These are phyloP conservation scores for Calophaca sinica DNA, from an alignment of 306 rosid genomes.

Conservation along the genomic window DNA sequence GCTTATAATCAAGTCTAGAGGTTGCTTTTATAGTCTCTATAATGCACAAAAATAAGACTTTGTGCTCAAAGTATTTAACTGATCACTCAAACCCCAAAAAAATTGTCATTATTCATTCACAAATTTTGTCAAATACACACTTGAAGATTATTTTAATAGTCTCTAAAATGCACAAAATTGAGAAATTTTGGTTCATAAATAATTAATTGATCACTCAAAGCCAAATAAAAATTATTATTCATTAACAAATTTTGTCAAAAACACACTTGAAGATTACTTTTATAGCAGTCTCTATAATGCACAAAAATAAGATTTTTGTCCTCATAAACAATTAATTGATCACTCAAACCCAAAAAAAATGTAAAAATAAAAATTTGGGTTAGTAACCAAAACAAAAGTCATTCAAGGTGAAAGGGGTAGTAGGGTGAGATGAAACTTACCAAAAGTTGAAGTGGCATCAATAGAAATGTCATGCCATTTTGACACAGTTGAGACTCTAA, in stretches of 20 bases:
- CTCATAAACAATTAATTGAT: not conserved
- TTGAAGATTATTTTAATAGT: not conserved
- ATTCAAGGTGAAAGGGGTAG: not conserved
- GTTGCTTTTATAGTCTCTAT: too few species aligned
- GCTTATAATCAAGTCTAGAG: too few species aligned
- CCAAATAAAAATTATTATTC: too few species aligned
- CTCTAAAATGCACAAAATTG: not conserved
- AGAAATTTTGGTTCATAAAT: not conserved
- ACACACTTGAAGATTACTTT: too few species aligned
- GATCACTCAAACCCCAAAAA: not conserved
- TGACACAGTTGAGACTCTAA: conserved; percentile 82
- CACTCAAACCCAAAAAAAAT: not conserved
- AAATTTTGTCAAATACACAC: not conserved
- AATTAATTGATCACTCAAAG: not conserved
- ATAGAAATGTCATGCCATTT: conserved; percentile 79
- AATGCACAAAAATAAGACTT: too few species aligned
- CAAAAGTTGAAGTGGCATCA: conserved; percentile 84
- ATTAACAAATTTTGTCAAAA: too few species aligned
- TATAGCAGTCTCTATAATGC: not conserved
- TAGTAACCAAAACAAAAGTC: not conserved
- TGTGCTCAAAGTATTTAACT: not conserved
- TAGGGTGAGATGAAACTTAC: conserved; percentile 45
- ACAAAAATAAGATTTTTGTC: not conserved
- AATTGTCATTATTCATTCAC: too few species aligned
- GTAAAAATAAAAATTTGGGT: not conserved